Base-by-base conservation (phyloP, 352 stramenopile species). In the Phytophthora palmivora region DNA sequence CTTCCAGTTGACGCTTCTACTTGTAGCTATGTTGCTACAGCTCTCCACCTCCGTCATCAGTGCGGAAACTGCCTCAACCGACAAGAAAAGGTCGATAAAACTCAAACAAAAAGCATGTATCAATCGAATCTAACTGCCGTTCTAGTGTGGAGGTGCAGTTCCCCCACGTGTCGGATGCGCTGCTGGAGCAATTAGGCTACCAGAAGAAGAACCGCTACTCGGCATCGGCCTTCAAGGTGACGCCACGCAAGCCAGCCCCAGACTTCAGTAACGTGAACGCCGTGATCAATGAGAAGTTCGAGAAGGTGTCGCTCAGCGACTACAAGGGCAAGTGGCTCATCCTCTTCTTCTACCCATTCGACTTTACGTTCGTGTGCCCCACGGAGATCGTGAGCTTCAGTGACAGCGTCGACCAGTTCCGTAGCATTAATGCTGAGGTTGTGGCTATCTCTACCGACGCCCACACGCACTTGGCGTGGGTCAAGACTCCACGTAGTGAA, bases 331-430 rank as follows among this genome's bases (percentile, higher is more conserved):
- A 94, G 70, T 94, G 82, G 82, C 77, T 94, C 44, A 83, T 95
- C 53, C 74, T 95, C 2, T 93, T 95, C 67, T 95, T 95, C 74
- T 95, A 94, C 77, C 85, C 82, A 9, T 91, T 93, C 70, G 85
- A 94, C 70, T 94, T 94, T 46, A 95, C 87, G 22, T 95, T 95
- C 48, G 84, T 95, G 63, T 94, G 87, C 50, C 85, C 85, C 6
- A 94, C 87, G 12, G 82, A 94, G 67, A 95, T 94, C 47, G 72
- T 91, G 53, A 88, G 76, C 69, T 94, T 92, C 59, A 91, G 78
- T 49, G 87, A 93, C 72, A 87, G 65, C 33, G 71, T 87, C 19
- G 70, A 82, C 14, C 52, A 72, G 32, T 94, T 93, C 79, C 81
- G 79, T 39, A 87, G 74, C 56, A 90, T 93, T 64, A 93, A 93